Percentiles rank a stretch among this genome's conserved stretches.
Conservation (phyloP, 768 basidiomycete species). For the Leccinum longicurvipes region DNA sequence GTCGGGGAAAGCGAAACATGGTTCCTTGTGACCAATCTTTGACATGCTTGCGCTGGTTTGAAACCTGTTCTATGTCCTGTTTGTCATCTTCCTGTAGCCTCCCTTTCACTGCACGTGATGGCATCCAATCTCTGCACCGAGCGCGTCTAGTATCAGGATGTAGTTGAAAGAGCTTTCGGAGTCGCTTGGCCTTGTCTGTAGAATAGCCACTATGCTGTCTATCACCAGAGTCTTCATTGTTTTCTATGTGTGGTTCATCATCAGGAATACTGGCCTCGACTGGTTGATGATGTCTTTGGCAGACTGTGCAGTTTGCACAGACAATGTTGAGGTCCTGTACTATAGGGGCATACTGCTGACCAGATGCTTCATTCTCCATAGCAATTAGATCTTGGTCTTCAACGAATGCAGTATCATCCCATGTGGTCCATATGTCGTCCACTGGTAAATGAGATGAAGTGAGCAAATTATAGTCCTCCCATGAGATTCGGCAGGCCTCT, state of each 20-base stretch:
- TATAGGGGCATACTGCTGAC: background rate
- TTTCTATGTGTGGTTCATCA: background rate
- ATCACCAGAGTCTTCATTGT: too few relatives aligned
- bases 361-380: background rate
- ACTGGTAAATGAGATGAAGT: background rate
- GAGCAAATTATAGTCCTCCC: background rate
- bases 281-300: too few relatives aligned
- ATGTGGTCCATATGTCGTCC: background rate
- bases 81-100: background rate
- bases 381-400: background rate
- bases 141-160: background rate
- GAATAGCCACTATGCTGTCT: too few relatives aligned
- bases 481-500: background rate
- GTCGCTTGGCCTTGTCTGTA: background rate
- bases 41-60: background rate
- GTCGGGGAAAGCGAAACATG: constrained; percentile 1
- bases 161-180: background rate
- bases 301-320: background rate
- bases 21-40: background rate
- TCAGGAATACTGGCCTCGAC: too few relatives aligned
- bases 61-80: background rate
- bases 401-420: background rate
- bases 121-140: background rate
- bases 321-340: background rate
- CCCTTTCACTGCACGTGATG: background rate